phyloP scores from a whole-genome alignment of 257 asterid species.

The Primulina huaijiensis region DNA sequence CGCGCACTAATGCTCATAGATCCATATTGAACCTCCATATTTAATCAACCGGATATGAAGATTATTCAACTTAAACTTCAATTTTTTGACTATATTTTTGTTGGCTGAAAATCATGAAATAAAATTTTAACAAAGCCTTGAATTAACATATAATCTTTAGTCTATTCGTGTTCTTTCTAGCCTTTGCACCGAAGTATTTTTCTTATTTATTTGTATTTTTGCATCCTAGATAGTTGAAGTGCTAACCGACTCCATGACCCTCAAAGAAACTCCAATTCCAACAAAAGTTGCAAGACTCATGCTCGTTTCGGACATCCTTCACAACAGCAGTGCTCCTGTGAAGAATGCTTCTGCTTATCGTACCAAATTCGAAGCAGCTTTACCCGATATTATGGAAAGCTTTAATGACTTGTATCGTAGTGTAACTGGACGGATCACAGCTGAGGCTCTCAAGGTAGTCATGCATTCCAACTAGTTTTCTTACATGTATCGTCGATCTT shows the following conservation, averaged over 20 bases:
- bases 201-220: slow-evolving; percentile 13
- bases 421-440: slow-evolving; percentile 91
- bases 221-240: slow-evolving; percentile 84
- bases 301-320: slow-evolving; percentile 98
- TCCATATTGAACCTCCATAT: slow-evolving; percentile 9
- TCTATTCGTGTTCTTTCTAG: neutral
- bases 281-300: slow-evolving; percentile 97
- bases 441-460: slow-evolving; percentile 90
- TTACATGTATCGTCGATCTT: neutral
- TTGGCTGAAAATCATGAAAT: neutral
- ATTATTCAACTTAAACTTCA: slow-evolving; percentile 3
- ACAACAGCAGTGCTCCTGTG: slow-evolving; percentile 94
- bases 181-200: slow-evolving; percentile 6
- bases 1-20: slow-evolving; percentile 1
- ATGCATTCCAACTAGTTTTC: neutral
- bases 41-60: neutral
- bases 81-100: slow-evolving; percentile 3
- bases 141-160: neutral
- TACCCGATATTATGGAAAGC: slow-evolving; percentile 91
- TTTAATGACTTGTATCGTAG: slow-evolving; percentile 91
- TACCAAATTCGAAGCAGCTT: slow-evolving; percentile 81
- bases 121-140: neutral
- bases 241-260: slow-evolving; percentile 92
- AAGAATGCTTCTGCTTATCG: slow-evolving; percentile 97
- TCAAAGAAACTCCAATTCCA: slow-evolving; percentile 93